These are phyloP conservation scores for Clavulina sp. DNA, from an alignment of 768 basidiomycete genomes.

Conservation along the genomic window DNA sequence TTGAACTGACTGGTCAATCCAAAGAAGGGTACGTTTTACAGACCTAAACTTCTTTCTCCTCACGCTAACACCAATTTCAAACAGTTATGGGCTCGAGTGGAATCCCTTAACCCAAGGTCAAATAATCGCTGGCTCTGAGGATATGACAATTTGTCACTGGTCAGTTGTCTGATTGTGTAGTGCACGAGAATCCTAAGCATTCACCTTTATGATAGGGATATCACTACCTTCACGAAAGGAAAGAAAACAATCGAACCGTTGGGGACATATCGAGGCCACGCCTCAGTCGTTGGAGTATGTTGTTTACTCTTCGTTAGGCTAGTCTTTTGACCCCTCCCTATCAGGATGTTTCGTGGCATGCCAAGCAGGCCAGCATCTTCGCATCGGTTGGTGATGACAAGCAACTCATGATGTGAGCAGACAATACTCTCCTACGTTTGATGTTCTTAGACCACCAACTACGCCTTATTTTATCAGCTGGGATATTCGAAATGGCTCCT, in stretches of 20 bases:
- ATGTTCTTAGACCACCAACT: background rate
- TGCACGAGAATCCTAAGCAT: slow-evolving; percentile 5
- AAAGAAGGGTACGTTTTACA: slow-evolving; percentile 64
- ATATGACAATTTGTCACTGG: slow-evolving; percentile 94
- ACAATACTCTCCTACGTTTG: too few species aligned
- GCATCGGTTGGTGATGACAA: slow-evolving; percentile 95
- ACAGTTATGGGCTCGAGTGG: slow-evolving; percentile 87
- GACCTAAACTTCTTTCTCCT: background rate
- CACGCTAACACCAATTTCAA: background rate
- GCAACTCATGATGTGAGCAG: slow-evolving; percentile 76
- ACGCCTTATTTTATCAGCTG: slow-evolving; percentile 24
- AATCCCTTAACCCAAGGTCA: slow-evolving; percentile 68
- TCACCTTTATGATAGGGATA: slow-evolving; percentile 42
- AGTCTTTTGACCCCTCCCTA: background rate
- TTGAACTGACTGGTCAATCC: slow-evolving; percentile 73
- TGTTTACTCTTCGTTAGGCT: background rate
- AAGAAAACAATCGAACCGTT: slow-evolving; percentile 72
- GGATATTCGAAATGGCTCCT: slow-evolving; percentile 55
- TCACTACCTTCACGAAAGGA: slow-evolving; percentile 70
- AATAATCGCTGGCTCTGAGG: slow-evolving; percentile 83
- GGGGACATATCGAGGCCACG: slow-evolving; percentile 71
- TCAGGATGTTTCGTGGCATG: slow-evolving; percentile 97
- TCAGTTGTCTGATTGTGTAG: slow-evolving; percentile 23
- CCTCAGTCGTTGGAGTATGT: slow-evolving; percentile 78
- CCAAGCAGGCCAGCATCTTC: slow-evolving; percentile 62